Percentiles rank a stretch among this genome's conserved stretches.
These are phyloP conservation scores for Trichosporon faecale DNA, from an alignment of 1,284 basidiomycete species.

Conservation along the genomic window DNA sequence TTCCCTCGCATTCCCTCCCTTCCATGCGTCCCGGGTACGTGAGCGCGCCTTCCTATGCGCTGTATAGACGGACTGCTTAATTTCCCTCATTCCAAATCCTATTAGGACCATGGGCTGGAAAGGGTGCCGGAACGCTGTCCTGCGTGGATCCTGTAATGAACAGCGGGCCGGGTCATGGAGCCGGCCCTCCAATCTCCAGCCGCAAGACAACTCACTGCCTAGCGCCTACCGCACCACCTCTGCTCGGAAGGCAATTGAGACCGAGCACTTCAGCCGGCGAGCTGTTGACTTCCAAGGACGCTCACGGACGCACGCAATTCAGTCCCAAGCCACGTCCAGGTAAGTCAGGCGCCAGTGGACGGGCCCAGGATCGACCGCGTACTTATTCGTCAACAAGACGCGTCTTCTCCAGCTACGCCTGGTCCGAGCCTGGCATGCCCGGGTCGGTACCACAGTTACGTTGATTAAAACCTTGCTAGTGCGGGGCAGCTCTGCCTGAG, in stretches of 20 bases:
- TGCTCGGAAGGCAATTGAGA: not conserved
- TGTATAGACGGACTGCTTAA: not conserved
- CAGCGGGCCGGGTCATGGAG: not conserved
- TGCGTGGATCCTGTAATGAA: not conserved
- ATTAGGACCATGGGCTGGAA: not conserved
- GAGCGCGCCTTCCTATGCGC: not conserved
- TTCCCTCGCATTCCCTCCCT: not conserved
- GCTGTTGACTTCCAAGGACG: not conserved
- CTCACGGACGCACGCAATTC: not conserved
- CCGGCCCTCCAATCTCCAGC: too few species aligned
- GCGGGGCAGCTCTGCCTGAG: not conserved
- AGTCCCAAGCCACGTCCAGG: not conserved
- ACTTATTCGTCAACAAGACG: not conserved
- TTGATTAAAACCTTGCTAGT: not conserved
- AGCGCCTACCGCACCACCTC: not conserved
- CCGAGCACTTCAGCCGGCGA: not conserved
- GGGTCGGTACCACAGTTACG: not conserved
- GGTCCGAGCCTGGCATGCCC: too few species aligned
- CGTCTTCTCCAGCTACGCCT: not conserved
- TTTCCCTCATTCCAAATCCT: not conserved
- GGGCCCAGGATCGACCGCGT: not conserved
- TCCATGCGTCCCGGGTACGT: not conserved
- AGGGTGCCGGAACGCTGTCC: not conserved
- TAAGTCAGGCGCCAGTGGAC: not conserved
- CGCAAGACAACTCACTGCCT: too few species aligned